phyloP scores from a whole-genome alignment of 1,284 basidiomycete genomes.

The Cryptococcus deneoformans region DNA sequence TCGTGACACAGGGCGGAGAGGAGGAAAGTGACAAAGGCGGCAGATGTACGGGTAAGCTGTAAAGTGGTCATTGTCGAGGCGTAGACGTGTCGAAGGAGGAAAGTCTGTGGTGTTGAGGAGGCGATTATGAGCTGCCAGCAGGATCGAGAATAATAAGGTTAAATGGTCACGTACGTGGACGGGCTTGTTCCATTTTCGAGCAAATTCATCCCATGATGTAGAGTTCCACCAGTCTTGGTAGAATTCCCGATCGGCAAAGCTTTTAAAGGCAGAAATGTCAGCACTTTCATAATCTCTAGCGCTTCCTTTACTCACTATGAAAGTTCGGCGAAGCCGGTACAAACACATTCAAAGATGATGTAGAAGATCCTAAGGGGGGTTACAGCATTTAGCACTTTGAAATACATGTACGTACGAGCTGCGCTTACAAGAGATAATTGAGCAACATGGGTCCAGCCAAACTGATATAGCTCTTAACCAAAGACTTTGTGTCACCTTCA shows the following conservation, averaged over 20 bases:
- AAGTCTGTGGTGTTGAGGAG: constrained; percentile 60
- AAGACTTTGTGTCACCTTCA: constrained; percentile 57
- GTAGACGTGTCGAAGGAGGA: constrained; percentile 93
- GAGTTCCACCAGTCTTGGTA: constrained; percentile 99
- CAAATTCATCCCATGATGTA: constrained; percentile 94
- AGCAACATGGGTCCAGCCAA: constrained; percentile 90
- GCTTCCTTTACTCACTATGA: constrained; percentile 61
- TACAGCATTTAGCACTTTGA: background rate
- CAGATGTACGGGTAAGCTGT: constrained; percentile 68
- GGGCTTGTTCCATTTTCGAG: constrained; percentile 89
- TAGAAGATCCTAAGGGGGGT: constrained; percentile 37
- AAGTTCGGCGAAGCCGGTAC: constrained; percentile 90
- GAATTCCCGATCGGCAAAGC: constrained; percentile 94
- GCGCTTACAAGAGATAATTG: constrained; percentile 45
- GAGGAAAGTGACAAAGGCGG: constrained; percentile 90
- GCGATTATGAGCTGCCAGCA: background rate
- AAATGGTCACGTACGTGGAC: constrained; percentile 42
- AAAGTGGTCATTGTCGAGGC: constrained; percentile 77
- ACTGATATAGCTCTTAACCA: constrained; percentile 74
- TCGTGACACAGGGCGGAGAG: constrained; percentile 87
- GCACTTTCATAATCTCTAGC: background rate
- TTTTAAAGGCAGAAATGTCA: constrained; percentile 31
- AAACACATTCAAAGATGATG: constrained; percentile 74
- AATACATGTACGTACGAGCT: constrained; percentile 1
- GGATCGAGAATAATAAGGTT: background rate